A percentile compares a stretch with the other conserved stretches of the same genome.
phyloP scores from a whole-genome alignment of 1,284 basidiomycete genomes.

The Cystobasidium sp. region DNA sequence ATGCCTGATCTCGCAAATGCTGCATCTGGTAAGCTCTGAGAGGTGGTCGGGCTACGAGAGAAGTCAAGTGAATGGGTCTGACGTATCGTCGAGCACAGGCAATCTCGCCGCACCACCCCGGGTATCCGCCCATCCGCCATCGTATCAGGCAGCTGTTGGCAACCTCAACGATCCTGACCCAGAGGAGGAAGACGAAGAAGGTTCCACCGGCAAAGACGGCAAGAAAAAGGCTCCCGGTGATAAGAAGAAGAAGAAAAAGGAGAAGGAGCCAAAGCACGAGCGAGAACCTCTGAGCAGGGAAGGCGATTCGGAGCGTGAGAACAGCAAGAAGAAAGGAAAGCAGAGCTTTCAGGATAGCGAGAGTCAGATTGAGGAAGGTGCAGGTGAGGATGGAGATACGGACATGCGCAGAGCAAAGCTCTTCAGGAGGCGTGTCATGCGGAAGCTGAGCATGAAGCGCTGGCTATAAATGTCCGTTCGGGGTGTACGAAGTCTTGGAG shows the following conservation, averaged over 20 bases:
- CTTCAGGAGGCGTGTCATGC: constrained; percentile 4
- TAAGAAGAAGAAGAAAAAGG: constrained; percentile 16
- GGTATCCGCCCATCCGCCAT: not conserved
- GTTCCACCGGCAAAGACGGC: not conserved
- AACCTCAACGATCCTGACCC: not conserved
- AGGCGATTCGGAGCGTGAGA: constrained; percentile 12
- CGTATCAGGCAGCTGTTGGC: not conserved
- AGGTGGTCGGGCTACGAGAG: no score
- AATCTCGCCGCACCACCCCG: not conserved
- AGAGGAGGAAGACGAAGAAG: not conserved
- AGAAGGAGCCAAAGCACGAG: constrained; percentile 9
- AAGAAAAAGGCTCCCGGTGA: not conserved
- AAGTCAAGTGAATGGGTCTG: no score
- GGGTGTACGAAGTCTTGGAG: not conserved
- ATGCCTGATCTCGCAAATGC: constrained; percentile 12
- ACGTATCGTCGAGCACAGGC: not conserved
- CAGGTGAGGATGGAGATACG: not conserved
- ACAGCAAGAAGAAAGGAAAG: constrained; percentile 23
- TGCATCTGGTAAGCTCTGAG: not conserved
- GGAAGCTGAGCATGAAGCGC: constrained; percentile 6
- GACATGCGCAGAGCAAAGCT: constrained; percentile 11
- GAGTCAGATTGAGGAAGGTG: not conserved
- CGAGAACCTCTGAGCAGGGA: not conserved
- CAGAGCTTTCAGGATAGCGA: not conserved
- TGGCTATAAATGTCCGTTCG: not conserved